Conservation (phyloP, 192 early-diverging fungal species). For the Pilaira anomala region DNA sequence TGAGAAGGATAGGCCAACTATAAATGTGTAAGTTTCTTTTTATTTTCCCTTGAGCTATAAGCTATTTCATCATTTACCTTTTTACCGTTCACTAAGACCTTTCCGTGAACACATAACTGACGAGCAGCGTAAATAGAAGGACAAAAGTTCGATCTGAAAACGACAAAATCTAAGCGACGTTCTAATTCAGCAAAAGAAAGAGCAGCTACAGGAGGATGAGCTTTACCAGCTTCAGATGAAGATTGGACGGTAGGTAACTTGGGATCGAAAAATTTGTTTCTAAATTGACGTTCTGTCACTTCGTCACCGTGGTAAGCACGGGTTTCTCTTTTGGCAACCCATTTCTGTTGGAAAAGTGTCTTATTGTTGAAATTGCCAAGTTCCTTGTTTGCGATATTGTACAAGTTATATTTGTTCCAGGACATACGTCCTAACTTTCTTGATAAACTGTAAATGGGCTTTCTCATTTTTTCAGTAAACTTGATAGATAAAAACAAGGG, state of each 20-base stretch:
- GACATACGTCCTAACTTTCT: constrained; percentile 86
- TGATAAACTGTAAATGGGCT: constrained; percentile 39
- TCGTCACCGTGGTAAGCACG: constrained; percentile 92
- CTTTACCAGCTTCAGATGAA: constrained; percentile 31
- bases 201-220: constrained; percentile 67
- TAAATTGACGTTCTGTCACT: constrained; percentile 83
- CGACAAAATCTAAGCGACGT: constrained; percentile 87
- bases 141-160: constrained; percentile 92
- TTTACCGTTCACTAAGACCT: constrained; percentile 91
- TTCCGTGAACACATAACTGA: constrained; percentile 76
- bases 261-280: constrained; percentile 63
- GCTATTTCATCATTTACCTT: constrained; percentile 45
- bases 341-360: constrained; percentile 91
- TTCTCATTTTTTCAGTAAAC: constrained; percentile 22
- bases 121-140: constrained; percentile 83
- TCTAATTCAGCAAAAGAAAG: constrained; percentile 88
- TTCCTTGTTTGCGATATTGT: constrained; percentile 67
- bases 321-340: constrained; percentile 89
- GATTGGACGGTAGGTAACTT: constrained; percentile 62
- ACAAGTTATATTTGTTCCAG: constrained; percentile 93
- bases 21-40: not conserved
- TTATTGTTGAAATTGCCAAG: constrained; percentile 51
- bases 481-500: not conserved
- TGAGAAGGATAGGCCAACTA: constrained; percentile 77
- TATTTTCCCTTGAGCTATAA: not conserved